Base-by-base conservation (phyloP, 2,329 filamentous ascomycete genomes). In the Teratosphaeria pseudoeucalypti region DNA sequence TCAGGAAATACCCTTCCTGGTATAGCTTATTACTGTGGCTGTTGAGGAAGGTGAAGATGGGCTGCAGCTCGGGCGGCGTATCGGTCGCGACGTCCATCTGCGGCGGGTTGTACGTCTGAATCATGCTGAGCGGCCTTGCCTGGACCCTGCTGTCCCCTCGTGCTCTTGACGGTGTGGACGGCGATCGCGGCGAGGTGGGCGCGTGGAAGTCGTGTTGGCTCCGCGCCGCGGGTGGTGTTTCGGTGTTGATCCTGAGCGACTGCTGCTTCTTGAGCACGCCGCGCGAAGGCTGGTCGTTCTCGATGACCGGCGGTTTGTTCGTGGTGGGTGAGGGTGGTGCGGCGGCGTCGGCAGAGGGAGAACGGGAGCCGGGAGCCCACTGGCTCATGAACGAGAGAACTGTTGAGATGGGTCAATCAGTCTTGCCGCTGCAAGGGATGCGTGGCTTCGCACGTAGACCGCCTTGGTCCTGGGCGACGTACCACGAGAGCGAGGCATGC, bases 1-100 rank as follows among this genome's bases (percentile, higher is more conserved):
- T 99, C 67, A 99, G 77, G 66, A 99, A 97, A 71, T 97, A 99
- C 43, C 94, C 94, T 76, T 99, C 94, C 67, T 96, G 92, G 73
- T 97, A 99, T 59, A 97, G 79, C 77, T 97, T 97, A 75, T 96
- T 96, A 60, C 85, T 87, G 74, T 99, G 94, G 75, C 88, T 94
- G 76, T 96, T 97, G 65, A 99, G 82, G 71, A 90, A 94, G 62
- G 85, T 89, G 75, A 97, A 97, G 69, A 97, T 92, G 64, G 92
- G 92, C 76, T 91, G 88, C 63, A 99, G 81, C 79, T 99, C 94
- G 43, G 94, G 91, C 63, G 94, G 85, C 34, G 90, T 95, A 71
- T 96, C 90, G 66, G 87, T 82, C 70, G 84, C 85, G 64, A 94
- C 81, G 70, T 95, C 89, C 86, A 95, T 91, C 73, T 91, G 77